Evolutionary conservation across 148 eudicot species (phyloP), one percentile per base, ranked within the genome.

Genomic region (Chenopodium formosanum): DNA sequence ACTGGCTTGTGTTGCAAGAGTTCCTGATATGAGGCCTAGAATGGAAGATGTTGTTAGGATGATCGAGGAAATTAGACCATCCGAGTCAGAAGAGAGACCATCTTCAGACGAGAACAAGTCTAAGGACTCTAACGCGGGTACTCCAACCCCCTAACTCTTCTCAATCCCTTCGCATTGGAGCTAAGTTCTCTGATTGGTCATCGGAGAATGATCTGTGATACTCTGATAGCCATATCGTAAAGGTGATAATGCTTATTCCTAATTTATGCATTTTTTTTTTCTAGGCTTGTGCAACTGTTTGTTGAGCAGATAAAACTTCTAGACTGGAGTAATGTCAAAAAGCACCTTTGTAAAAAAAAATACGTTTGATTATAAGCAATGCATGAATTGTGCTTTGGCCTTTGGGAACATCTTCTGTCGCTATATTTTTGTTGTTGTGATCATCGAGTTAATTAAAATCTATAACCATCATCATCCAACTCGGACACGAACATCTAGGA

Each of bases 21-120:
- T 83, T 22, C 88, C 92, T 2, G 98, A 95, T 20, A 86, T 78
- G 86, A 74, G 98, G 56, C 98, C 98, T 3, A 50, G 73, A 3
- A 95, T 95, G 93, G 88, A 86, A 8, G 95, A 91, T 50, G 95
- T 94, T 7, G 95, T 92, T 31, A 84, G 85, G 74, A 96, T 92
- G 99, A 88, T 96, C 0, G 97, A 94, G 81, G 92, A 91, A 1
- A 74, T 92, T 23, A 76, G 97, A 73, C 90, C 86, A 25, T 70
- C 89, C 1, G 94, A 92, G 47, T 25, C 83, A 4, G 91, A 88
- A n/a, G 85, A 84, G 34, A 84, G 90, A 31, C 85, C 84, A 6
- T 92, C 94, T 4, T 90, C 94, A 10, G 94, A 95, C 23, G 97
- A 92, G 44, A 86, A 89, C 82, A 86, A 74, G 80, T 92, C 94